Conservation (phyloP, 1,284 basidiomycete species). For the Puccinia coronata region DNA sequence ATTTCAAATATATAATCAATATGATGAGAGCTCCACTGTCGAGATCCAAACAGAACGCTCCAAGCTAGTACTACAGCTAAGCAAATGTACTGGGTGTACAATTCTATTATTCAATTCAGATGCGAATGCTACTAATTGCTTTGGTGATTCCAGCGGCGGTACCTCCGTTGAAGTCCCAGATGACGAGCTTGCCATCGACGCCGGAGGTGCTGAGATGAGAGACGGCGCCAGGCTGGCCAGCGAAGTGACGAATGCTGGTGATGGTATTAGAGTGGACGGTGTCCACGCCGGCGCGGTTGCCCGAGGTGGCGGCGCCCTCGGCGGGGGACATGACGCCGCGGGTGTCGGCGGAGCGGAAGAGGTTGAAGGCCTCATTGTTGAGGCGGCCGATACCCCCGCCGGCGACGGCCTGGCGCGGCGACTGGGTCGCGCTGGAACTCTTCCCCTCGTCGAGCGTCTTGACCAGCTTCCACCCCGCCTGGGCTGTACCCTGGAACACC, state of each 20-base stretch:
- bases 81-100: too few species aligned
- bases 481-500: constrained; percentile 72
- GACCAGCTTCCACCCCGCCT: constrained; percentile 70
- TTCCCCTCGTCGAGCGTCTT: constrained; percentile 76
- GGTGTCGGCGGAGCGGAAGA: constrained; percentile 88
- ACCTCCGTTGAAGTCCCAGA: constrained; percentile 76
- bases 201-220: constrained; percentile 84
- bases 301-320: constrained; percentile 52
- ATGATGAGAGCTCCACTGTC: too few species aligned
- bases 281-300: constrained; percentile 65
- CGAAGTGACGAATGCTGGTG: constrained; percentile 80
- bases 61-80: too few species aligned
- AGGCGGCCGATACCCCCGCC: constrained; percentile 77
- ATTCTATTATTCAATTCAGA: neutral
- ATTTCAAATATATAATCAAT: too few species aligned
- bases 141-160: constrained; percentile 42
- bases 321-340: constrained; percentile 68
- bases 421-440: constrained; percentile 50
- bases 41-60: too few species aligned
- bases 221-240: constrained; percentile 62
- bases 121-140: constrained; percentile 32
- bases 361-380: constrained; percentile 88
- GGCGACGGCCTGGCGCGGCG: constrained; percentile 54
- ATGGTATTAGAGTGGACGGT: constrained; percentile 99
- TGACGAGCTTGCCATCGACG: constrained; percentile 87